Evolutionary conservation across 768 basidiomycete species (phyloP).

Genomic region (Infundibulicybe gibba): DNA sequence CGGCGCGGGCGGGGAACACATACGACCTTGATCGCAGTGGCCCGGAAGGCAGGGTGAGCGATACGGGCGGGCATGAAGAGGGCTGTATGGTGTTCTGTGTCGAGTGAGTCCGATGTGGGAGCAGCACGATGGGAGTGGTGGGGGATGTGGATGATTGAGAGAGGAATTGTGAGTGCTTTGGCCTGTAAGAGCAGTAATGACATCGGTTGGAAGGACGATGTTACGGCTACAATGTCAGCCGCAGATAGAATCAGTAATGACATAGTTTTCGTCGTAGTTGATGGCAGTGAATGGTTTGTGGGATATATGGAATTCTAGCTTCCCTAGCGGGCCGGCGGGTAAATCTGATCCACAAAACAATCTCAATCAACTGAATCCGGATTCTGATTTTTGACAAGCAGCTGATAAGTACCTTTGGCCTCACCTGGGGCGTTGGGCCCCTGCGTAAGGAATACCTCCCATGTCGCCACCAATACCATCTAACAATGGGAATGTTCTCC

Average conservation of each 20-base stretch:
- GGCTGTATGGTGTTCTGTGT: slow-evolving; percentile 49
- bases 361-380: too few relatives aligned
- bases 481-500: too few relatives aligned
- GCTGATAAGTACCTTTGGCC: too few relatives aligned
- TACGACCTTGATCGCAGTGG: slow-evolving; percentile 79
- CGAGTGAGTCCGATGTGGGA: slow-evolving; percentile 61
- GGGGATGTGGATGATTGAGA: slow-evolving; percentile 18
- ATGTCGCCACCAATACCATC: too few relatives aligned
- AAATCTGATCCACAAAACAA: too few relatives aligned
- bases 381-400: too few relatives aligned
- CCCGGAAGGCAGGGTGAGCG: slow-evolving; percentile 18
- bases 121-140: slow-evolving; percentile 19
- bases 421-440: too few relatives aligned
- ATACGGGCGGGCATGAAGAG: slow-evolving; percentile 86
- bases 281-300: too few relatives aligned
- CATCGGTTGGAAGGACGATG: slow-evolving; percentile 37
- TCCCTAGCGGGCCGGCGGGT: too few relatives aligned
- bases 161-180: slow-evolving; percentile 48
- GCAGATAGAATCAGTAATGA: slow-evolving; percentile 62
- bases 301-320: too few relatives aligned
- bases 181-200: slow-evolving; percentile 56
- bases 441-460: background rate
- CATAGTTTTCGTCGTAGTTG: slow-evolving; percentile 14
- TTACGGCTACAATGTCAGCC: slow-evolving; percentile 50
- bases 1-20: slow-evolving; percentile 53